These are phyloP conservation scores for Candida maltosa DNA, from an alignment of 805 yeast species.

Conservation along the genomic window DNA sequence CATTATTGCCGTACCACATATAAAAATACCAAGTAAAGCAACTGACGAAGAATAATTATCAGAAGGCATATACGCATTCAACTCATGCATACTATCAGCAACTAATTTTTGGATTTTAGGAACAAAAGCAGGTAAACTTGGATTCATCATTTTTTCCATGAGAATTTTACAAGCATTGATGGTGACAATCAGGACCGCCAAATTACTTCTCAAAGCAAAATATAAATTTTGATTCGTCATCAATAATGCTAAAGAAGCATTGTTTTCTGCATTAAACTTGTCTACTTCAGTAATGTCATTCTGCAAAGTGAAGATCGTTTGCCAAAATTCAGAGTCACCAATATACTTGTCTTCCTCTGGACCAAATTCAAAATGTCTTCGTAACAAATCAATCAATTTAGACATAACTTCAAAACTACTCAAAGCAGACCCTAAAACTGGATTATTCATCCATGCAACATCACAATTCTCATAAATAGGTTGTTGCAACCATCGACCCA, in stretches of 20 bases:
- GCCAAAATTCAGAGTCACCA: constrained; percentile 3
- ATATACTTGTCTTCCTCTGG: not conserved
- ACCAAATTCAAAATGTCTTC: constrained; percentile 5
- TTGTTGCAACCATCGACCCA: constrained; percentile 2
- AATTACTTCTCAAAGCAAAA: constrained; percentile 4
- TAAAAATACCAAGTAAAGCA: constrained; percentile 3
- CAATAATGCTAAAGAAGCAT: not conserved
- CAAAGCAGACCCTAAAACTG: constrained; percentile 2
- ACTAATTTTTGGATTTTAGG: constrained; percentile 7
- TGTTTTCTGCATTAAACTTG: not conserved
- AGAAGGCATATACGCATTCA: constrained; percentile 2
- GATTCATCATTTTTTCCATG: constrained; percentile 6
- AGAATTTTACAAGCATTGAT: constrained; percentile 4
- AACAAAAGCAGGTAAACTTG: constrained; percentile 6
- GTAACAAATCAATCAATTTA: constrained; percentile 6
- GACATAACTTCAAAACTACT: constrained; percentile 5
- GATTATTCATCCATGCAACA: constrained; percentile 6
- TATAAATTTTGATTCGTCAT: constrained; percentile 1
- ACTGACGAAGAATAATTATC: constrained; percentile 5
- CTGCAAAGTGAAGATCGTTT: constrained; percentile 1
- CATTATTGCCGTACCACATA: constrained; percentile 4
- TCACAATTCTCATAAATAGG: constrained; percentile 5
- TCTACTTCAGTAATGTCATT: constrained; percentile 1
- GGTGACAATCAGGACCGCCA: constrained; percentile 6
- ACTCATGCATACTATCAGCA: constrained; percentile 3